Percentiles rank a stretch among this genome's conserved stretches.
phyloP scores from a whole-genome alignment of 768 basidiomycete species.

The Boletus huronensis region DNA sequence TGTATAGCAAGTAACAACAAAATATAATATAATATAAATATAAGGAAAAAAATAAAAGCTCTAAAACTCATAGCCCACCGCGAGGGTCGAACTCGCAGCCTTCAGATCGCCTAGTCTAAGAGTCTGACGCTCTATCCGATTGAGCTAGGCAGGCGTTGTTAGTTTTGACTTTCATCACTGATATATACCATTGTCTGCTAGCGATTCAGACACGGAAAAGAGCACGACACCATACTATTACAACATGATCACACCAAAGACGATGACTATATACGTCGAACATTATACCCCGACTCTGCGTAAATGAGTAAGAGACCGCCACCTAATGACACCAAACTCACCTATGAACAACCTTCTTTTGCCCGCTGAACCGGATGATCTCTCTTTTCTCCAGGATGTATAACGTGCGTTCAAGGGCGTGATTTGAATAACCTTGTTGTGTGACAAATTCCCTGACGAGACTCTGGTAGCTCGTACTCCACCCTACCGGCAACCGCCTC shows the following conservation, averaged over 20 bases:
- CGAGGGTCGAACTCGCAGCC: constrained; percentile 65
- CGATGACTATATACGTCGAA: background rate
- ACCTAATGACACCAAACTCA: constrained; percentile 13
- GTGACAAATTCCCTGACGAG: constrained; percentile 91
- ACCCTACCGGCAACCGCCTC: constrained; percentile 84
- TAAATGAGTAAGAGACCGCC: constrained; percentile 1
- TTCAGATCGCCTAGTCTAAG: constrained; percentile 54
- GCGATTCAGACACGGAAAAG: too few species aligned
- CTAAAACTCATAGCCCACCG: constrained; percentile 45
- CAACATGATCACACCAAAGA: background rate
- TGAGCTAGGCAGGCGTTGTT: constrained; percentile 55
- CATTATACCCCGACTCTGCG: constrained; percentile 30
- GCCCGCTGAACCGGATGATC: constrained; percentile 69
- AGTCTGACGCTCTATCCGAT: constrained; percentile 69
- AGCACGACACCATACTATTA: background rate
- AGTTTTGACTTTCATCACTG: background rate
- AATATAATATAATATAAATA: too few species aligned
- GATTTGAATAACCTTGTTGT: constrained; percentile 85
- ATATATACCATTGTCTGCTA: background rate
- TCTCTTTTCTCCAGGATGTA: constrained; percentile 95
- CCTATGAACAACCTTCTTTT: constrained; percentile 59
- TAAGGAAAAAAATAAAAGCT: background rate
- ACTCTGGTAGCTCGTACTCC: constrained; percentile 95
- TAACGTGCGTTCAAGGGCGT: constrained; percentile 87
- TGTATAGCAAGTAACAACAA: background rate